Evolutionary conservation across 1,139 yeast species (phyloP).

Genomic region (Magnusiomyces sp.): DNA sequence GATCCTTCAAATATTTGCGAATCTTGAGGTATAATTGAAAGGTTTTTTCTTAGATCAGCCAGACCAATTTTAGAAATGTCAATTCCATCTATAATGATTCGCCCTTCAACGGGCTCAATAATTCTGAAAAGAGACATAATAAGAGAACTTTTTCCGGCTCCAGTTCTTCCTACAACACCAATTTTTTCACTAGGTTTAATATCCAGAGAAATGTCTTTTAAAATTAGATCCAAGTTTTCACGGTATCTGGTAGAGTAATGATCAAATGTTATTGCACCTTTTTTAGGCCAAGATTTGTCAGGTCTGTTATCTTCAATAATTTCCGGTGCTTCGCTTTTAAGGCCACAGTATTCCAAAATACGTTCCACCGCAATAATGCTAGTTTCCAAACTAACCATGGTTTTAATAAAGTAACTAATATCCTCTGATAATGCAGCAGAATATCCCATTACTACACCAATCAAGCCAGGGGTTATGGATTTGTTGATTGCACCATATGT

Average conservation of each 20-base stretch:
- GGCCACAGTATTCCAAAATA: conserved; percentile 58
- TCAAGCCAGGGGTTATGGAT: conserved; percentile 54
- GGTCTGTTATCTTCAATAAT: conserved; percentile 34
- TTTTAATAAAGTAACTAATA: conserved; percentile 53
- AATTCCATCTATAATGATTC: conserved; percentile 47
- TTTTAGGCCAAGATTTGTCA: conserved; percentile 50
- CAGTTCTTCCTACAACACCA: conserved; percentile 81
- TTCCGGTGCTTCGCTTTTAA: conserved; percentile 49
- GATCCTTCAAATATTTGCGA: conserved; percentile 64
- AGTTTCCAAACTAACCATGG: conserved; percentile 66
- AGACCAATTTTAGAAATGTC: conserved; percentile 53
- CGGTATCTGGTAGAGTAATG: conserved; percentile 59
- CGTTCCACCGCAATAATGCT: conserved; percentile 72
- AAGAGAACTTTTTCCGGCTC: conserved; percentile 74
- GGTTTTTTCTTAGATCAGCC: conserved; percentile 45
- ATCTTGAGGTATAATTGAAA: conserved; percentile 70
- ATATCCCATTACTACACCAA: conserved; percentile 67
- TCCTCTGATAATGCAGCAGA: conserved; percentile 56
- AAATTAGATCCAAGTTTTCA: conserved; percentile 45
- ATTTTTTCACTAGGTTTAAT: conserved; percentile 57
- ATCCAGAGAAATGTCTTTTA: conserved; percentile 43
- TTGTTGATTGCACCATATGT: conserved; percentile 47
- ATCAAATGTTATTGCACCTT: conserved; percentile 49
- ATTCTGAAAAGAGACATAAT: conserved; percentile 67
- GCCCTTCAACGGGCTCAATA: conserved; percentile 55